A percentile compares a stretch with the other conserved stretches of the same genome.
These are phyloP conservation scores for Inonotus obliquus DNA, from an alignment of 1,284 basidiomycete genomes.

Conservation along the genomic window DNA sequence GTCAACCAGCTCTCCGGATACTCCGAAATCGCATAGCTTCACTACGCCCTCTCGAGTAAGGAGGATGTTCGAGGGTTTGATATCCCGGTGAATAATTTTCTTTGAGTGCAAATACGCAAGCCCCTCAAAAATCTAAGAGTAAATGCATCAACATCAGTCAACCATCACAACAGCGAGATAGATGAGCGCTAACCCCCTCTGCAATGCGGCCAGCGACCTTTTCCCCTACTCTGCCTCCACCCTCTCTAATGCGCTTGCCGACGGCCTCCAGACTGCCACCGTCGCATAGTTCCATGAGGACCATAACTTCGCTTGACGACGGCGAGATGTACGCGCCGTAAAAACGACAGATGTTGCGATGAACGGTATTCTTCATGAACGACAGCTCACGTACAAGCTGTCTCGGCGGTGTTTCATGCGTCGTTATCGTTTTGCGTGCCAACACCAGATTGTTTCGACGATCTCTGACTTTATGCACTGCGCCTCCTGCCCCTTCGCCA, in stretches of 20 bases:
- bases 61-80: conserved; percentile 96
- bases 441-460: conserved; percentile 73
- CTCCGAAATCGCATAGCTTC: conserved; percentile 95
- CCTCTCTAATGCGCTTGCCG: conserved; percentile 79
- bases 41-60: conserved; percentile 83
- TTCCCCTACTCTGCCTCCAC: conserved; percentile 82
- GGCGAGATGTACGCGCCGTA: conserved; percentile 95
- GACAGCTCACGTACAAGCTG: conserved; percentile 92
- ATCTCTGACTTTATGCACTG: conserved; percentile 89
- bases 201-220: conserved; percentile 90
- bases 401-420: conserved; percentile 87
- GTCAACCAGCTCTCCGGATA: conserved; percentile 91
- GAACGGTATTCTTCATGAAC: conserved; percentile 82
- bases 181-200: conserved; percentile 62
- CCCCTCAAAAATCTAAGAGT: conserved; percentile 74
- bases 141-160: conserved; percentile 15
- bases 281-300: conserved; percentile 94
- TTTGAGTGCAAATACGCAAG: conserved; percentile 88
- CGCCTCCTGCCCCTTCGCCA: conserved; percentile 95
- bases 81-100: conserved; percentile 94
- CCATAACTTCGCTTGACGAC: conserved; percentile 89
- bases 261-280: conserved; percentile 87
- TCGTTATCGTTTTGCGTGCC: conserved; percentile 96
- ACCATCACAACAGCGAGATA: conserved; percentile 15
- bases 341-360: conserved; percentile 89